These are phyloP conservation scores for Macadamia tetraphylla DNA, from an alignment of 164 flowering plant species.

Conservation along the genomic window DNA sequence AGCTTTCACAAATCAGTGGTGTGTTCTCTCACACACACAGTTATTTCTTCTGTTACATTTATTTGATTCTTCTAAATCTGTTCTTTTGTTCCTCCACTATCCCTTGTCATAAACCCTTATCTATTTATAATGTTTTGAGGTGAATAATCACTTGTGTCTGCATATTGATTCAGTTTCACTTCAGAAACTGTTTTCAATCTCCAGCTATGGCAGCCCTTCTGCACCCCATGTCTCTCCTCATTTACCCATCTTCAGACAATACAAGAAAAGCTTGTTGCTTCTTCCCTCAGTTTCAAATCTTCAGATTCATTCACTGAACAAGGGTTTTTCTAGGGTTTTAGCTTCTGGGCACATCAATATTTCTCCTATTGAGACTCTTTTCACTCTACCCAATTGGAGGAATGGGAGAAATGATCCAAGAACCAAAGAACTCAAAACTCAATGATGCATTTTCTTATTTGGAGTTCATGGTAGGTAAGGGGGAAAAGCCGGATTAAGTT, in stretches of 20 bases:
- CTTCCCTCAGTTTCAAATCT: conserved; percentile 46
- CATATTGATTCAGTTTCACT: not conserved
- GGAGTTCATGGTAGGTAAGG: too few relatives aligned
- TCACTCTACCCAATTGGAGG: conserved; percentile 68
- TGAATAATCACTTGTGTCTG: too few relatives aligned
- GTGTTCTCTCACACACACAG: too few relatives aligned
- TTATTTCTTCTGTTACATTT: too few relatives aligned
- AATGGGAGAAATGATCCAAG: conserved; percentile 34
- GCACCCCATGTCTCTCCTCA: conserved; percentile 30
- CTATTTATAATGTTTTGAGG: too few relatives aligned
- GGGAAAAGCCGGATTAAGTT: too few relatives aligned
- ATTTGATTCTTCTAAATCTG: too few relatives aligned
- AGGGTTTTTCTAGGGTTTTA: conserved; percentile 45
- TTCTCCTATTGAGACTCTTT: conserved; percentile 43
- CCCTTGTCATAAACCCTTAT: too few relatives aligned
- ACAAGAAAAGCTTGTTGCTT: conserved; percentile 36
- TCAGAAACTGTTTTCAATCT: not conserved
- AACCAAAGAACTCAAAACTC: conserved; percentile 39
- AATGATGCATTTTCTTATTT: conserved; percentile 34
- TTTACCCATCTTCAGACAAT: conserved; percentile 32
- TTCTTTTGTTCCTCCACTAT: too few relatives aligned
- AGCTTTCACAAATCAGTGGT: too few relatives aligned
- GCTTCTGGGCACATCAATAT: conserved; percentile 52
- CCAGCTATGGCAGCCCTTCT: conserved; percentile 12
- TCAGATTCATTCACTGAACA: conserved; percentile 13